Percentiles rank a stretch among this genome's conserved stretches.
Evolutionary conservation across 768 basidiomycete genomes (phyloP).

Genomic region (Suillus americanus): DNA sequence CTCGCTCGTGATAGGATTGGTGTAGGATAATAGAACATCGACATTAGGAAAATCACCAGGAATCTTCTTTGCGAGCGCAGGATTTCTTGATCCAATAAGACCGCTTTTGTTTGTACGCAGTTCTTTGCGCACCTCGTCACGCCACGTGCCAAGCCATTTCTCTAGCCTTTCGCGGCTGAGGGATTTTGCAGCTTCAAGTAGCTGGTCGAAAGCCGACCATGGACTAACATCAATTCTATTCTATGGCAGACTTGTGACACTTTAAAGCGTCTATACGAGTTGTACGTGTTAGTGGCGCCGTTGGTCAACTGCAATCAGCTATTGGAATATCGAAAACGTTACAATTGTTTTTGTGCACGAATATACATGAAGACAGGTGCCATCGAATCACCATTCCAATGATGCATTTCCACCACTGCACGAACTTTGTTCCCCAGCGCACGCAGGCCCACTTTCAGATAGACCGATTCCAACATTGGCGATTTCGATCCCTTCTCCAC

Average conservation of each 20-base stretch:
- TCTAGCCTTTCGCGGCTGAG: too few species aligned
- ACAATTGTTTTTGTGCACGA: background rate
- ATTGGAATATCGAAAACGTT: background rate
- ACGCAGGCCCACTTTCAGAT: constrained; percentile 7
- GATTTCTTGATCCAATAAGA: too few species aligned
- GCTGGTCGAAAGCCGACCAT: background rate
- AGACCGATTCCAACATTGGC: constrained; percentile 18
- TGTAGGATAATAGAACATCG: too few species aligned
- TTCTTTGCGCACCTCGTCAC: too few species aligned
- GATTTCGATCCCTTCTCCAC: constrained; percentile 35
- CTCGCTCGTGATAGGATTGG: too few species aligned
- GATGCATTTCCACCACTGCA: constrained; percentile 9
- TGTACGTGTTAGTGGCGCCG: too few species aligned
- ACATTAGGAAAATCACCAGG: too few species aligned
- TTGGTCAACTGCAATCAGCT: too few species aligned
- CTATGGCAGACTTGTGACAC: background rate
- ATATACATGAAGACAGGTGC: background rate
- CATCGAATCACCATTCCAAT: constrained; percentile 12
- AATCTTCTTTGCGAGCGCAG: too few species aligned
- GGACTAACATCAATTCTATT: background rate
- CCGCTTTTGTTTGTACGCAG: too few species aligned
- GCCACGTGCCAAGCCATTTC: too few species aligned
- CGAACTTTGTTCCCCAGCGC: constrained; percentile 1
- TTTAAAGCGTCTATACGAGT: background rate
- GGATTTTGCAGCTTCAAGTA: too few species aligned